Percentiles rank a stretch among this genome's conserved stretches.
Evolutionary conservation across 179 eudicot species (phyloP).

Genomic region (Actinidia chinensis): DNA sequence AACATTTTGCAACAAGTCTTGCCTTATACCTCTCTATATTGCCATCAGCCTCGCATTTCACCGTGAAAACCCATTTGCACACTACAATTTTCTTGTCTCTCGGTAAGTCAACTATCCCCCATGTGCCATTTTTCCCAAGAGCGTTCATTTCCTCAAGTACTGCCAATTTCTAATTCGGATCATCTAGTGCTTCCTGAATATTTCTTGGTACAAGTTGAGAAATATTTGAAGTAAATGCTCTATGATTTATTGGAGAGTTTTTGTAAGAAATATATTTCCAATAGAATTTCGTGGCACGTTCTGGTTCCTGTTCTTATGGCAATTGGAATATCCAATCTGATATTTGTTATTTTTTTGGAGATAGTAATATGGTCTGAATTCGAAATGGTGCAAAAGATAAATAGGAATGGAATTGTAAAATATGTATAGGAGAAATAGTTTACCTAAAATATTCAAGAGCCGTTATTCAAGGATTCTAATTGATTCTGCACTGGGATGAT

Average conservation of each 20-base stretch:
- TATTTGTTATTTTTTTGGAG: background rate
- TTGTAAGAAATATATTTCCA: background rate
- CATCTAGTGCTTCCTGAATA: background rate
- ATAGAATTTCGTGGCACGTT: background rate
- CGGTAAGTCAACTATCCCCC: background rate
- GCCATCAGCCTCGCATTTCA: background rate
- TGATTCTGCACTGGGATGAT: background rate
- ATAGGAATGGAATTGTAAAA: background rate
- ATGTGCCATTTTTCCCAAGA: background rate
- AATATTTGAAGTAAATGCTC: slow-evolving; percentile 2
- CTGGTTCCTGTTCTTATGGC: background rate
- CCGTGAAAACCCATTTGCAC: background rate
- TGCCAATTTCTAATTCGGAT: background rate
- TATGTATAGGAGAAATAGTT: background rate
- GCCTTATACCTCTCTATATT: background rate
- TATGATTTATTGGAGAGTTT: background rate
- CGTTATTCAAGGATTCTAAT: background rate
- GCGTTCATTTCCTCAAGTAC: background rate
- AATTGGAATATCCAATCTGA: background rate
- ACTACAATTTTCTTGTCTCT: background rate
- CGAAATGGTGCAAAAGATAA: too few species aligned
- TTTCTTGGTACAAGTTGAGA: background rate
- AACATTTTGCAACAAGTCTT: background rate
- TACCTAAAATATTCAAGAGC: background rate
- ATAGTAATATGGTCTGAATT: too few species aligned